Base-by-base conservation (phyloP, 495 filamentous ascomycete genomes). In the Margaritispora aquatica region DNA sequence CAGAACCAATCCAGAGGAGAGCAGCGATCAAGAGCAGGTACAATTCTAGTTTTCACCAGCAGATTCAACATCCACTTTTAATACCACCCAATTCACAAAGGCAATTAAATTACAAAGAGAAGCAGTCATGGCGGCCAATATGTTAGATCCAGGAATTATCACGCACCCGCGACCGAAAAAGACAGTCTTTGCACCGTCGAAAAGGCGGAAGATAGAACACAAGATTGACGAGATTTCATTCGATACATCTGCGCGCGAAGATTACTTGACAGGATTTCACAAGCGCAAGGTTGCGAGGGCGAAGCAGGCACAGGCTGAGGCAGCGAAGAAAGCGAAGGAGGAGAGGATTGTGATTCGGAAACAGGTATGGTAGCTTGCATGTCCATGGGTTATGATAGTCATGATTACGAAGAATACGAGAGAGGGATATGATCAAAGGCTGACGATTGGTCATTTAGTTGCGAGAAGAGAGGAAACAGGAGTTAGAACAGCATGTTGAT, bases 251-350 rank as follows among this genome's bases (percentile, higher is more conserved):
- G 86, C 86, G 44, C 84, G 94, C 51, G 78, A 84, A 61, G 88
- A 97, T 62, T 98, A 89, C 65, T 80, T 98, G 36, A 96, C 90
- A 7, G 94, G 94, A 3, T 98, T 98, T 74, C 93, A 90, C 75
- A 97, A 96, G 78, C 87, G 94, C 69, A 98, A 98, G 70, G 73
- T 87, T 54, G 84, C 87, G 66, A 81, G 94, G 20, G 82, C 82
- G 56, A 93, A 93, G 73, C 77, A 87, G 73, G 94, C 93, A 8
- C 85, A 94, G 68, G 88, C 89, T 50, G 75, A 84, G 48, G 89
- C 89, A 8, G 80, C 79, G 31, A 82, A 89, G 68, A 85, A 80
- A 69, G 88, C 84, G 21, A 80, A 83, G 47, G 82, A 91, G 65
- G 88, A 91, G 70, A 88, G 79, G 68, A 83, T 88, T 52, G 72